Conservation (phyloP, 371 early-diverging fungal species). For the Haplosporangium sp. region DNA sequence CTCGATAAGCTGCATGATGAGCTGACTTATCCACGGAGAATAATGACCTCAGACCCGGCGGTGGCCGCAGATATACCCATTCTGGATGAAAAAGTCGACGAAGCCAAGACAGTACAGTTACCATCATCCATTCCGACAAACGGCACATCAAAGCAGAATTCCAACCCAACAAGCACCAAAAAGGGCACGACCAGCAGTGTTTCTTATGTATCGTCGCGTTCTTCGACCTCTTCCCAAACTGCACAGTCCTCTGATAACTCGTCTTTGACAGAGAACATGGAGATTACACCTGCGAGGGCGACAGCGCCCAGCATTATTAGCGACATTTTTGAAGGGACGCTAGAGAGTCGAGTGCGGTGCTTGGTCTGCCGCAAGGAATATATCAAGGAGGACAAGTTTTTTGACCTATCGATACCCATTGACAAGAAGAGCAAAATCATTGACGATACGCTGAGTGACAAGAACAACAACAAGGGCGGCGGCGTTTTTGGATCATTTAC, state of each 20-base stretch:
- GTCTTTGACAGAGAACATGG: constrained; percentile 42
- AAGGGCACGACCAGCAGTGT: constrained; percentile 41
- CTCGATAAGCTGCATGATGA: constrained; percentile 61
- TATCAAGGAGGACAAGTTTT: constrained; percentile 58
- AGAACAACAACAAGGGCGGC: constrained; percentile 27
- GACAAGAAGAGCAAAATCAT: constrained; percentile 53
- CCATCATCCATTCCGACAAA: not conserved
- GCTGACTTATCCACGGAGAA: constrained; percentile 52
- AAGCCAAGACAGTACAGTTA: constrained; percentile 9
- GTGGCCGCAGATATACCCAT: constrained; percentile 8
- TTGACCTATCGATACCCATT: constrained; percentile 63
- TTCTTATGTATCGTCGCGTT: constrained; percentile 46
- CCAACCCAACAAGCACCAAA: constrained; percentile 10
- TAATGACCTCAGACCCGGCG: not conserved
- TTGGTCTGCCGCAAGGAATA: constrained; percentile 58
- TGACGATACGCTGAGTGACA: constrained; percentile 24
- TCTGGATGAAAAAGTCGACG: constrained; percentile 15
- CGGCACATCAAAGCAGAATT: constrained; percentile 21
- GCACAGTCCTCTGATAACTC: constrained; percentile 46
- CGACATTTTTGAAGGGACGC: constrained; percentile 60
- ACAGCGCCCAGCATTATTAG: constrained; percentile 58
- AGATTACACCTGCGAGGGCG: constrained; percentile 45
- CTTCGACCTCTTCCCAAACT: constrained; percentile 35
- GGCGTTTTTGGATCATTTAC: constrained; percentile 42
- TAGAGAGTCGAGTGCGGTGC: constrained; percentile 61